Percentiles rank a stretch among this genome's conserved stretches.
Evolutionary conservation across 495 filamentous ascomycete species (phyloP).

Genomic region (Penicillium arizonense): DNA sequence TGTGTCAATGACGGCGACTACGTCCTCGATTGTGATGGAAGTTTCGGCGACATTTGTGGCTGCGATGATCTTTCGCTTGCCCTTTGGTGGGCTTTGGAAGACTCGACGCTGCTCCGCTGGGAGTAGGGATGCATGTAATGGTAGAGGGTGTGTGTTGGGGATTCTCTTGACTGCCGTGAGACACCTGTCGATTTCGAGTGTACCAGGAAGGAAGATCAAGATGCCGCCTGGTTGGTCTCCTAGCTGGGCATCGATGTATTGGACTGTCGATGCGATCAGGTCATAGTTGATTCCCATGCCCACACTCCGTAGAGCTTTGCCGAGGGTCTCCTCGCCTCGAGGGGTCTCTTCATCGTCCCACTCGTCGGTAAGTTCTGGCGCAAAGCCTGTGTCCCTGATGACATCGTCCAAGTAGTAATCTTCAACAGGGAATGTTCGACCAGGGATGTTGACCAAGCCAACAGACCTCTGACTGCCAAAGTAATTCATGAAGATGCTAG

Average conservation of each 20-base stretch:
- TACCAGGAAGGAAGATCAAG: conserved; percentile 87
- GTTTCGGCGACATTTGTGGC: conserved; percentile 98
- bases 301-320: conserved; percentile 66
- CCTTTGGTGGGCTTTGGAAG: conserved; percentile 71
- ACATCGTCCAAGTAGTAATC: conserved; percentile 93
- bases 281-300: conserved; percentile 93
- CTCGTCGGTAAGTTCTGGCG: conserved; percentile 35
- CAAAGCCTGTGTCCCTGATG: conserved; percentile 74
- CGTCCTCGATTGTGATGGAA: conserved; percentile 96
- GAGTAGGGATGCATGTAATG: conserved; percentile 88
- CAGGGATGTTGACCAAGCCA: conserved; percentile 78
- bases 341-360: conserved; percentile 29
- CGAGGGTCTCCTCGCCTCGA: conserved; percentile 49
- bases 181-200: conserved; percentile 80
- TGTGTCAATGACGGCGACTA: conserved; percentile 94
- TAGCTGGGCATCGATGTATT: conserved; percentile 74
- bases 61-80: conserved; percentile 86
- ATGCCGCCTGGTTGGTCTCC: conserved; percentile 74
- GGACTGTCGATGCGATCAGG: conserved; percentile 74
- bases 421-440: conserved; percentile 84
- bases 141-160: conserved; percentile 75
- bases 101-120: conserved; percentile 84
- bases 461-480: conserved; percentile 70
- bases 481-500: conserved; percentile 79
- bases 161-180: conserved; percentile 65